Conservation (phyloP, 2,329 filamentous ascomycete genomes). For the Aspergillus versicolor region DNA sequence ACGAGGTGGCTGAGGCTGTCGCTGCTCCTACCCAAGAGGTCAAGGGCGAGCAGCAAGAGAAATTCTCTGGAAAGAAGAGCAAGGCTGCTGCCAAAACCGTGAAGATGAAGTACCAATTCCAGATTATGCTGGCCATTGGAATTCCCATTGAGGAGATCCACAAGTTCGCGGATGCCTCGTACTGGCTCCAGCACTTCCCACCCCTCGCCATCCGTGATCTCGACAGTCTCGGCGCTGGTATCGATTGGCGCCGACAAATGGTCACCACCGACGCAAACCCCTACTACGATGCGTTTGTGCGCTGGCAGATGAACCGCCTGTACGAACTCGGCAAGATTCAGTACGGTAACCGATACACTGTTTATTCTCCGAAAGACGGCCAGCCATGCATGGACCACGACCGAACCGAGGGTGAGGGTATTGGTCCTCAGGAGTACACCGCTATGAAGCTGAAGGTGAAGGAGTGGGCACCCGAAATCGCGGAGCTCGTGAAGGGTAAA, state of each 20-base stretch:
- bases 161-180: conserved; percentile 82
- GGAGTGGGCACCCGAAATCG: conserved; percentile 79
- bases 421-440: conserved; percentile 87
- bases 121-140: conserved; percentile 89
- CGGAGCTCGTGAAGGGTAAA: conserved; percentile 70
- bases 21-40: conserved; percentile 63
- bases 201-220: conserved; percentile 75
- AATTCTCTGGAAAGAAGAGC: conserved; percentile 89
- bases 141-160: conserved; percentile 87
- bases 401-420: conserved; percentile 74
- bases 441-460: conserved; percentile 87
- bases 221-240: conserved; percentile 76
- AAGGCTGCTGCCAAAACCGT: conserved; percentile 88
- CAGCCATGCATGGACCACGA: conserved; percentile 89
- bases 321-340: conserved; percentile 89
- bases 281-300: conserved; percentile 91
- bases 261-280: conserved; percentile 96
- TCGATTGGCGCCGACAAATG: conserved; percentile 91
- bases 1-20: conserved; percentile 47
- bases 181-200: conserved; percentile 93
- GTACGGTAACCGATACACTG: conserved; percentile 88
- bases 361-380: conserved; percentile 87
- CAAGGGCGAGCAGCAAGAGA: conserved; percentile 82
- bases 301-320: conserved; percentile 95
- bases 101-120: conserved; percentile 93